Base-by-base conservation (phyloP, 1,284 basidiomycete genomes). In the Rhodofomes roseus region DNA sequence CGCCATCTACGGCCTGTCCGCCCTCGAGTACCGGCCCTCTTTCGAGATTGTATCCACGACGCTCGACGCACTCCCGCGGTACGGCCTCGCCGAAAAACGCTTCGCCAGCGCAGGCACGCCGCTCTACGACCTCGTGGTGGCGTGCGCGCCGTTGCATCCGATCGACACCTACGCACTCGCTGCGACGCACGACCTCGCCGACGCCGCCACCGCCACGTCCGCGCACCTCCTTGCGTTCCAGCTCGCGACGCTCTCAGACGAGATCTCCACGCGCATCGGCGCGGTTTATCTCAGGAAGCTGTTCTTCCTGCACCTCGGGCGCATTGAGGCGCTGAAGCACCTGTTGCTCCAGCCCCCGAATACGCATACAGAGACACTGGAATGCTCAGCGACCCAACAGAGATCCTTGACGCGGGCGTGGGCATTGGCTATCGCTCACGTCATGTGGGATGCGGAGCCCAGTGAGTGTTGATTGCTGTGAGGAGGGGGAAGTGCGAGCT, bases 81-180 rank as follows among this genome's bases (percentile, higher is more conserved):
- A 75, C 62, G 73, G 73, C 34, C 22, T 75, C 25, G 54, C 66
- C 0, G 40, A 61, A 22, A 27, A 57, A 7, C 51, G 54, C 2
- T 59, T 61, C 50, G 50, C 68, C 18, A 58, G 62, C 1, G 63
- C 67, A 1, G 43, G 50, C 14, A 55, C 62, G 18, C 68, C 71
- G 9, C 61, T 75, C 1, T 68, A 66, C 60, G 48, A 56, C 12
- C 66, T 71, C 44, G 43, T 75, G 44, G 64, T 74, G 23, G 57
- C 65, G 11, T 65, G 67, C 18, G 73, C 74, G 0, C 70, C 71
- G 0, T 40, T 57, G 6, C 57, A 63, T 0, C 71, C 74, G n/a
- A 63, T 77, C n/a, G 65, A 75, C 14, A 66, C 73, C 23, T 78
- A 74, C 65, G 68, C 74, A 0, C 59, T 75, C 27, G 75, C 77